Base-by-base conservation (phyloP, 2,329 filamentous ascomycete species). In the Calycina marina region DNA sequence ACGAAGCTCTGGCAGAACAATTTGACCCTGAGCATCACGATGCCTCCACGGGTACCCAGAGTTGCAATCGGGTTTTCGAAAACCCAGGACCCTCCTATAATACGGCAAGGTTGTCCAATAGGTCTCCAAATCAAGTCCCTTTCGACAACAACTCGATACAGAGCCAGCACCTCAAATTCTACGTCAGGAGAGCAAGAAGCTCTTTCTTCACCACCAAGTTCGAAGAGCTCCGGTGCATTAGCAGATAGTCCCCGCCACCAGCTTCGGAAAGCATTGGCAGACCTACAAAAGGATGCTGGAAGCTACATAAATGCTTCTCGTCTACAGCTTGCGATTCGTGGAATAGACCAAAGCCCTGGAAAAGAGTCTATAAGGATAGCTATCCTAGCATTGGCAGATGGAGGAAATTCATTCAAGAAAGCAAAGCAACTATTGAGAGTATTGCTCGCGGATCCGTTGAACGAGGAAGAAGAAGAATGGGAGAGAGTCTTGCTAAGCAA, bases 381-480 rank as follows among this genome's bases (percentile, higher is more conserved):
- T 10, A 58, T 77, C 28, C 51, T 76, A 5, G 66, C 63, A 6
- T 48, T 72, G 1, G 35, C 40, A 17, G 45, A 57, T 16, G 14
- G 11, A 52, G 26, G 47, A 52, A 24, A 43, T 2, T 54, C 61
- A 1, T 54, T 56, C 30, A 49, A 54, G 12, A 67, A 66, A 9
- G 75, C 77, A 3, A 72, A 71, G 48, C 63, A 66, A 37, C 61
- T 94, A 6, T 64, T 85, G 28, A 69, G 74, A 25, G 59, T 86
- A 20, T 56, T 84, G 9, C 59, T 85, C 2, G 75, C 77, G 2
- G 80, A 86, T 52, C 77, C 80, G 4, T 55, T 86, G 41, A 63
- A 63, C 22, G 56, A 65, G 4, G n/a, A 22, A n/a, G 65, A 70
- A 41, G 65, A 72, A 41, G 54, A 62, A 15, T 86, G 80, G 80